Percentiles rank a stretch among this genome's conserved stretches.
These are phyloP conservation scores for Lecanicillium sp. DNA, from an alignment of 2,329 filamentous ascomycete genomes.

Conservation along the genomic window DNA sequence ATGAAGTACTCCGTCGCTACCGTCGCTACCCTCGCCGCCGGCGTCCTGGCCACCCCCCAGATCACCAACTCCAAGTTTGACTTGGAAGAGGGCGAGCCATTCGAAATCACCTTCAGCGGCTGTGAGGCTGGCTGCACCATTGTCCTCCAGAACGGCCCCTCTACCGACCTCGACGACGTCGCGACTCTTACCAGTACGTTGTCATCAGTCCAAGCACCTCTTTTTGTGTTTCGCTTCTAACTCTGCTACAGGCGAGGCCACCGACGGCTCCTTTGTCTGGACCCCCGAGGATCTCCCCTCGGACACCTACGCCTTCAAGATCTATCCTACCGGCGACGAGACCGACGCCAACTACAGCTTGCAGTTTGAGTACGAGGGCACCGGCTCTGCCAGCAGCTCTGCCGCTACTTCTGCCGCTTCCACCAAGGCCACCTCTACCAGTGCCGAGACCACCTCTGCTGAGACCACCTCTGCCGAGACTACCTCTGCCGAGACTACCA, in stretches of 20 bases:
- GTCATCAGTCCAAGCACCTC: not conserved
- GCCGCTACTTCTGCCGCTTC: slow-evolving; percentile 4
- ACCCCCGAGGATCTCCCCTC: slow-evolving; percentile 18
- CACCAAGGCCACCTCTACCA: slow-evolving; percentile 4
- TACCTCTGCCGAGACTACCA: not conserved
- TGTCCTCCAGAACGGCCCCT: slow-evolving; percentile 21
- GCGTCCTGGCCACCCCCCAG: slow-evolving; percentile 19
- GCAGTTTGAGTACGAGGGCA: slow-evolving; percentile 21
- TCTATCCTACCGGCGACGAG: slow-evolving; percentile 18
- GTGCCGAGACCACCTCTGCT: slow-evolving; percentile 9
- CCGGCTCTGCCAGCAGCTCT: slow-evolving; percentile 8
- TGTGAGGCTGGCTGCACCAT: slow-evolving; percentile 27
- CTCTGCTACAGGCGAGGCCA: slow-evolving; percentile 11
- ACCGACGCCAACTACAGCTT: slow-evolving; percentile 22
- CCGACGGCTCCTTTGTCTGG: slow-evolving; percentile 18
- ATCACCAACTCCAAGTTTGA: slow-evolving; percentile 24
- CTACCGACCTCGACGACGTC: slow-evolving; percentile 20
- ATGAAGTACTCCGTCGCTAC: slow-evolving; percentile 28
- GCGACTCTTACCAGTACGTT: slow-evolving; percentile 23
- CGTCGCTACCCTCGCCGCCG: slow-evolving; percentile 15
- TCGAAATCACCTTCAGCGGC: slow-evolving; percentile 22
- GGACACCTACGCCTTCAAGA: slow-evolving; percentile 27
- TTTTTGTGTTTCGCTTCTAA: not conserved
- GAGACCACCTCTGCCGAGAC: slow-evolving; percentile 9
- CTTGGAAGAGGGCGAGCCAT: slow-evolving; percentile 20